Evolutionary conservation across 2,329 filamentous ascomycete genomes (phyloP), one percentile per base, ranked within the genome.

Genomic region (Fusarium papillatum): DNA sequence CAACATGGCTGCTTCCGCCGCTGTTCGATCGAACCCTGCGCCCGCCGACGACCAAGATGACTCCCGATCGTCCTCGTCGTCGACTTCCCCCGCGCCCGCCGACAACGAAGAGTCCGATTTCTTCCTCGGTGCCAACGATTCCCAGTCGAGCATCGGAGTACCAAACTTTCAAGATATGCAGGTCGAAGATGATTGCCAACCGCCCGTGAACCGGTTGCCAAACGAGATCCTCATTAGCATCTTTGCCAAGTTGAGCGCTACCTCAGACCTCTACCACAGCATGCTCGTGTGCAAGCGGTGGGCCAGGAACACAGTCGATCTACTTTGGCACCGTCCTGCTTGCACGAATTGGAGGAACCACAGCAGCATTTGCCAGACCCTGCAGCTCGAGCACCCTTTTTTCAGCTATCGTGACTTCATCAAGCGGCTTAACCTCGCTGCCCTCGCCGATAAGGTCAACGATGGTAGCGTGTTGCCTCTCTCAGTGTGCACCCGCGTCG

Each of bases 201-300:
- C 94, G n/a, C 95, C 96, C 60, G 93, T 98, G 71, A 93, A 94
- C 78, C 92, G 94, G 69, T 89, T 99, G 41, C 97, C 97, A 46
- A 96, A 96, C 83, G 97, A 99, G 87, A 94, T 99, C 73, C 92
- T 98, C 82, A 98, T 99, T 81, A 91, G 93, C 84, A 93, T 98
- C 80, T 98, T 99, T 85, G 89, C 94, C 41, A 97, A 95, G 84
- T 90, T 99, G 69, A 93, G 89, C 80, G 91, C 90, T 16, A 90
- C 95, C 3, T 86, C 88, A 55, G 96, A 99, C 81, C 90, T 98
- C 78, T 90, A 95, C 77, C 93, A 93, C 84, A 97, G 95, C 85
- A 96, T 98, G 94, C 88, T 97, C 76, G 96, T 98, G n/a, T 98
- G 93, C 81, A 96, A 95, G 84, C 92, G 93, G 74, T 99, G 97